Evolutionary conservation across 2,329 filamentous ascomycete species (phyloP).

Genomic region (Ascochyta viciae-villosae): DNA sequence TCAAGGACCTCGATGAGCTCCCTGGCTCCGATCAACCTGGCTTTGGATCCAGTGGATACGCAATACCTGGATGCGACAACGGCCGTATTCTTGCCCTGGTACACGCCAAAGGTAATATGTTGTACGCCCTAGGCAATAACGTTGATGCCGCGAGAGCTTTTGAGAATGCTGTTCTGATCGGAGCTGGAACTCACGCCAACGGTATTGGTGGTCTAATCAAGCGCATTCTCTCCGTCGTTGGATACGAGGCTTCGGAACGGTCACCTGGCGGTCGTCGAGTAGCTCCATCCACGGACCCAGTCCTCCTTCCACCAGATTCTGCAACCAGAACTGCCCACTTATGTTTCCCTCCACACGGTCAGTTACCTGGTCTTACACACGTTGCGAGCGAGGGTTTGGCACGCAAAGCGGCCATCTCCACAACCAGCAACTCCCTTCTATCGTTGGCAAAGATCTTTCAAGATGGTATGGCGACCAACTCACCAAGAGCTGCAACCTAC

Average conservation of each 20-base stretch:
- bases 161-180: conserved; percentile 92
- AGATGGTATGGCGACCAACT: conserved; percentile 85
- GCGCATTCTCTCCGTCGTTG: conserved; percentile 75
- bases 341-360: conserved; percentile 77
- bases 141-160: conserved; percentile 83
- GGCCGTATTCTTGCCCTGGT: conserved; percentile 91
- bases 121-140: conserved; percentile 88
- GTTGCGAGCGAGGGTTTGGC: conserved; percentile 72
- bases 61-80: conserved; percentile 84
- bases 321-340: conserved; percentile 83
- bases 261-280: conserved; percentile 41
- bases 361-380: conserved; percentile 79
- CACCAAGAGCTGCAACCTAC: conserved; percentile 59
- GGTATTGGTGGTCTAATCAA: conserved; percentile 81
- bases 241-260: conserved; percentile 47
- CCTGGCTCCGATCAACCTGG: conserved; percentile 57
- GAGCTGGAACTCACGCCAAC: conserved; percentile 72
- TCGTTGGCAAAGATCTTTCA: conserved; percentile 98
- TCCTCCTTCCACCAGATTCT: conserved; percentile 82
- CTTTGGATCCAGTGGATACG: conserved; percentile 83
- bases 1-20: conserved; percentile 50
- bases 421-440: conserved; percentile 92
- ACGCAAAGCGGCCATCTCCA: conserved; percentile 82
- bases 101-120: conserved; percentile 98
- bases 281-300: conserved; percentile 61